Conservation (phyloP, 257 asterid genomes). For the Anisodus acutangulus region DNA sequence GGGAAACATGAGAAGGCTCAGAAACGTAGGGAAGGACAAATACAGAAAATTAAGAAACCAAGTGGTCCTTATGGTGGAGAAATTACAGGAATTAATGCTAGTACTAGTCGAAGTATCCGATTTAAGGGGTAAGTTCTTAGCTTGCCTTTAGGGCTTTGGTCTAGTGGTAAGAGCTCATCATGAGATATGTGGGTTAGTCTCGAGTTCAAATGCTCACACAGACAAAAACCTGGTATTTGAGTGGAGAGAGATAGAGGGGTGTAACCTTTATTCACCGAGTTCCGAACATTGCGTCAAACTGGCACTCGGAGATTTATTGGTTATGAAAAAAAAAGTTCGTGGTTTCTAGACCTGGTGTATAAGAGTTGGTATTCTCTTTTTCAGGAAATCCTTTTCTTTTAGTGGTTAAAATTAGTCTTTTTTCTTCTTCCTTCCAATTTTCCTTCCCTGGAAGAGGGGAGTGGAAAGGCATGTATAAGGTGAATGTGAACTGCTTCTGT, state of each 20-base stretch:
- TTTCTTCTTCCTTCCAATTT: not conserved
- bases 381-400: not conserved
- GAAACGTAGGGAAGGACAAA: slow-evolving; percentile 71
- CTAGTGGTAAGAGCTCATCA: not conserved
- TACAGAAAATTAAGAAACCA: slow-evolving; percentile 56
- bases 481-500: not conserved
- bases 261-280: too few species aligned
- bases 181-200: not conserved
- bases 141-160: not conserved
- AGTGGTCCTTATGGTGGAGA: slow-evolving; percentile 83
- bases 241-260: not conserved
- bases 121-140: slow-evolving; percentile 52
- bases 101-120: slow-evolving; percentile 66
- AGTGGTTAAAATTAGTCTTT: not conserved
- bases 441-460: not conserved
- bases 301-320: not conserved
- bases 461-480: not conserved
- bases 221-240: not conserved
- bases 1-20: slow-evolving; percentile 65
- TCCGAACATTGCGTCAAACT: not conserved
- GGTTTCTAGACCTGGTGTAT: too few species aligned
- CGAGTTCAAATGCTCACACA: not conserved
- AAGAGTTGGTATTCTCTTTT: not conserved
- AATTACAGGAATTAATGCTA: slow-evolving; percentile 75
- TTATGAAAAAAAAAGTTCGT: not conserved